phyloP scores from a whole-genome alignment of 257 asterid genomes.

The Orobanche coerulescens region DNA sequence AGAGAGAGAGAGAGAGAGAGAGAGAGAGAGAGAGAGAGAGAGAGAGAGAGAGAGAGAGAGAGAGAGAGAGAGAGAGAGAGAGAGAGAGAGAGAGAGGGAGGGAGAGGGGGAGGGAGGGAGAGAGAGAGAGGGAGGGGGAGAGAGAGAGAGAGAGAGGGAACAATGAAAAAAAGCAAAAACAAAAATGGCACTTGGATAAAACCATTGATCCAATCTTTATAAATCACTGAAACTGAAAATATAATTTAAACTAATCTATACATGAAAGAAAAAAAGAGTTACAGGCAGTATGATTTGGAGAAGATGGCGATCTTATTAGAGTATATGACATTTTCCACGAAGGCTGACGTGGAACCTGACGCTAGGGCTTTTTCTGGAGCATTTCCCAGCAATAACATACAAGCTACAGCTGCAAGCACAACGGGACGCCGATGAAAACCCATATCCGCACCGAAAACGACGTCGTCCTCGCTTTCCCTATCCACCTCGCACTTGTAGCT shows the following conservation, averaged over 20 bases:
- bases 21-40: too few relatives aligned
- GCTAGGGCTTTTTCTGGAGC: slow-evolving; percentile 47
- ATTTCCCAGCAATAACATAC: slow-evolving; percentile 35
- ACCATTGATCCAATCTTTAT: not conserved
- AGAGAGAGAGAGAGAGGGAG: too few relatives aligned
- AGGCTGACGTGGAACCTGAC: slow-evolving; percentile 78
- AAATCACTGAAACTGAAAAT: not conserved
- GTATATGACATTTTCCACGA: slow-evolving; percentile 74
- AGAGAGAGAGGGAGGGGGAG: too few relatives aligned
- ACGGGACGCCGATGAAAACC: slow-evolving; percentile 33
- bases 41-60: too few relatives aligned
- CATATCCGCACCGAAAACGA: slow-evolving; percentile 11
- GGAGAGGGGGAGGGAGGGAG: too few relatives aligned
- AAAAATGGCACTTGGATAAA: not conserved
- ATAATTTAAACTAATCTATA: not conserved
- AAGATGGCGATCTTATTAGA: slow-evolving; percentile 79
- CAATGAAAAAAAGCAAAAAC: not conserved
- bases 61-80: too few relatives aligned
- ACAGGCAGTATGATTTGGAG: slow-evolving; percentile 99
- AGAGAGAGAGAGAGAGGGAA: too few relatives aligned
- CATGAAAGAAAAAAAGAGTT: slow-evolving; percentile 21
- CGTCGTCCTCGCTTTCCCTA: slow-evolving; percentile 22
- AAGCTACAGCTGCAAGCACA: slow-evolving; percentile 40
- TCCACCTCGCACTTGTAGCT: slow-evolving; percentile 21
- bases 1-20: too few relatives aligned